phyloP scores from a whole-genome alignment of 257 asterid genomes.

The Solanum infundibuliforme region DNA sequence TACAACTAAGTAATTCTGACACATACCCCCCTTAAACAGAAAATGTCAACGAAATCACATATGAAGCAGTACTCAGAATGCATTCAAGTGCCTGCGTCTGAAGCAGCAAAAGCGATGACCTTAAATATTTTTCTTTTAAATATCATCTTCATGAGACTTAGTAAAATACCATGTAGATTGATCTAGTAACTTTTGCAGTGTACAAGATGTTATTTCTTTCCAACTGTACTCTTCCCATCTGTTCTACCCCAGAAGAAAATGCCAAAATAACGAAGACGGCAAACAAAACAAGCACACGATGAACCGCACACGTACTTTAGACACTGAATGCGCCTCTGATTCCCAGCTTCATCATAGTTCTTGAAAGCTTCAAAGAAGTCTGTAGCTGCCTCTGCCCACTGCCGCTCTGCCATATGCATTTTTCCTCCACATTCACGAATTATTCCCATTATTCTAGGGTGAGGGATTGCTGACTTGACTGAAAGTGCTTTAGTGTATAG shows the following conservation, averaged over 20 bases:
- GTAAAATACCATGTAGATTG: not conserved
- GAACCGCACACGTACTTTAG: slow-evolving; percentile 47
- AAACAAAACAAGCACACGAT: not conserved
- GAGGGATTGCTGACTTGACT: slow-evolving; percentile 97
- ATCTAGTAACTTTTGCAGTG: not conserved
- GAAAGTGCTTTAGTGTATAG: slow-evolving; percentile 80
- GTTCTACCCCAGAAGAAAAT: not conserved
- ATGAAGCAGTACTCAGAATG: not conserved
- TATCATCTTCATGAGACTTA: not conserved
- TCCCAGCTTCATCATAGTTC: slow-evolving; percentile 98
- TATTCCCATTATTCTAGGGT: slow-evolving; percentile 98
- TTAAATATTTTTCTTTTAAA: not conserved
- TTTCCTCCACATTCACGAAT: slow-evolving; percentile 99
- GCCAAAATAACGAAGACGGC: not conserved
- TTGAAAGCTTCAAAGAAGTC: slow-evolving; percentile 98
- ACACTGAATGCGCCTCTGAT: slow-evolving; percentile 92
- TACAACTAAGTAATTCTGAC: not conserved
- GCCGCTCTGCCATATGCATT: slow-evolving; percentile 98
- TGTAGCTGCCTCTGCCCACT: slow-evolving; percentile 94
- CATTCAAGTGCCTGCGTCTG: not conserved
- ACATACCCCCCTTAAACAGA: not conserved
- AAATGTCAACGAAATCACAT: not conserved
- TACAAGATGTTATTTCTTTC: not conserved
- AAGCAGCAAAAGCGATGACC: not conserved
- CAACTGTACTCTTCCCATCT: not conserved